Conservation (phyloP, 176 grass and related monocot species). For the Carex pumila region DNA sequence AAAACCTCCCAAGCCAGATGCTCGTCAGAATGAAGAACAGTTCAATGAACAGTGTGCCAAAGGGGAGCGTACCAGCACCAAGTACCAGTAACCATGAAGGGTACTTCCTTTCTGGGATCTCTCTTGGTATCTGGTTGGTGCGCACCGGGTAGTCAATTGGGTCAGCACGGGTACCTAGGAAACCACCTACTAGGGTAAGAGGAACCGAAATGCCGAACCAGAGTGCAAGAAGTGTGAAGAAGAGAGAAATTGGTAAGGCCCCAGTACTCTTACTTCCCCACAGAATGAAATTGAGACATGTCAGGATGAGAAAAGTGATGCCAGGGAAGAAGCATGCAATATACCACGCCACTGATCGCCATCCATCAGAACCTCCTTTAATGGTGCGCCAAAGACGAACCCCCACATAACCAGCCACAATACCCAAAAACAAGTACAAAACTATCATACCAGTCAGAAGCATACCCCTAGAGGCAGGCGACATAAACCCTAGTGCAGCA, state of each 20-base stretch:
- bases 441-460: slow-evolving; percentile 83
- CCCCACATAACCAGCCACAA: slow-evolving; percentile 60
- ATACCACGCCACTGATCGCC: slow-evolving; percentile 68
- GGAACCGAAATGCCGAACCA: slow-evolving; percentile 91
- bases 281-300: slow-evolving; percentile 59
- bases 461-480: slow-evolving; percentile 82
- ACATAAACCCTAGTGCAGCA: slow-evolving; percentile 77
- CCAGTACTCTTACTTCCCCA: slow-evolving; percentile 80
- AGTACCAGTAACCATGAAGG: slow-evolving; percentile 79
- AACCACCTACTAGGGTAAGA: slow-evolving; percentile 53
- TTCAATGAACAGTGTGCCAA: slow-evolving; percentile 77
- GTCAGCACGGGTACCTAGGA: slow-evolving; percentile 53
- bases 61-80: slow-evolving; percentile 64
- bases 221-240: slow-evolving; percentile 64
- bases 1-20: slow-evolving; percentile 91
- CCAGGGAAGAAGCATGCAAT: slow-evolving; percentile 81
- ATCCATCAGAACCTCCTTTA: slow-evolving; percentile 57
- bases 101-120: slow-evolving; percentile 66
- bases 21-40: slow-evolving; percentile 81
- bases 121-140: slow-evolving; percentile 78
- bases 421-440: slow-evolving; percentile 79
- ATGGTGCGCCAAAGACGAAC: slow-evolving; percentile 59
- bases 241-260: slow-evolving; percentile 73
- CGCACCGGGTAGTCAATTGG: slow-evolving; percentile 64
- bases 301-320: slow-evolving; percentile 57